Base-by-base conservation (phyloP, 2,329 filamentous ascomycete species). In the Hypoxylon sp. region DNA sequence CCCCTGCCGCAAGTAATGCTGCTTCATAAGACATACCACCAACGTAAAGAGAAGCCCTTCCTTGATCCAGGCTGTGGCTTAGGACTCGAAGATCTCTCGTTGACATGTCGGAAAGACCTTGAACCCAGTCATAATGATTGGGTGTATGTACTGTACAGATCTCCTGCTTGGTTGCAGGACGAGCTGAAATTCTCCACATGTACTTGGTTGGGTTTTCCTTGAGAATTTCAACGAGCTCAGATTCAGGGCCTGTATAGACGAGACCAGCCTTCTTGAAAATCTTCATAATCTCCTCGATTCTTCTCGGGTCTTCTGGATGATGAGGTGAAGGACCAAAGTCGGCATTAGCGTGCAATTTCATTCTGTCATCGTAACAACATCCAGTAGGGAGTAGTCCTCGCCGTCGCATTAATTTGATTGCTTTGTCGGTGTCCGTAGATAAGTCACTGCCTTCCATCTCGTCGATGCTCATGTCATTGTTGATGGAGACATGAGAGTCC, bases 301-400 rank as follows among this genome's bases (percentile, higher is more conserved):
- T 90, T 29, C 93, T 87, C 1, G 96, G 96, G 75, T 99, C 96
- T 79, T 99, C 96, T 0, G 96, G 96, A 76, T 99, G 96, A 56
- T 97, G 91, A 21, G 95, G 91, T 52, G 90, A 87, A 1, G 87
- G 86, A 17, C 87, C 88, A 76, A 89, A 91, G 77, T 93, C 90
- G 15, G 93, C 90, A 77, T 98, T 97, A 60, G 94, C 92, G 78
- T 99, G 96, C 67, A 97, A 92, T 67, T 96, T 93, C 96, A 99
- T 99, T 32, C 95, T 89, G 63, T 93, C 90, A 81, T 99, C 96
- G 78, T 98, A 99, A 72, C 93, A 95, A 68, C 92, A 89, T 2
- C 93, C 93, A 0, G 92, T 94, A 0, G 91, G 88, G 1, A 93
- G 83, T 27, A 88, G 80, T 1, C 84, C 84, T 39, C 80, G 83